Evolutionary conservation across 1,139 yeast genomes (phyloP).

Genomic region (Nakaseomyces bracarensis): DNA sequence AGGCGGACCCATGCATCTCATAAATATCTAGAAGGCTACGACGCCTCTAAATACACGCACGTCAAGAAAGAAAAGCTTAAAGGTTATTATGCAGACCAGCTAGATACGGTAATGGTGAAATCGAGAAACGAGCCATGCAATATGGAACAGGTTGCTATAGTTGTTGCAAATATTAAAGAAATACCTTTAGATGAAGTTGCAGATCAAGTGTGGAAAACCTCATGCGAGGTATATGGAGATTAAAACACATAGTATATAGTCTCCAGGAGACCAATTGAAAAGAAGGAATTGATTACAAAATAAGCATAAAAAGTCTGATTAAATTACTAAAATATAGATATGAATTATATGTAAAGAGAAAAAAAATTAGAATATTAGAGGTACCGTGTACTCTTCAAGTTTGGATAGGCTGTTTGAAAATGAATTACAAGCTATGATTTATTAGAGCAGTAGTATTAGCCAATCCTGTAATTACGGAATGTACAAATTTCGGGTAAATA

Average conservation of each 20-base stretch:
- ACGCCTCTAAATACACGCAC: slow-evolving; percentile 15
- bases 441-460: too few species aligned
- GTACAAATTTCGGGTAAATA: too few species aligned
- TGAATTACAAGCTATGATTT: too few species aligned
- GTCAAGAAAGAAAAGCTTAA: slow-evolving; percentile 27
- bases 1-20: slow-evolving; percentile 74
- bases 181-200: slow-evolving; percentile 46
- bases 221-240: slow-evolving; percentile 42
- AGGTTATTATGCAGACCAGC: slow-evolving; percentile 16
- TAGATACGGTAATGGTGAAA: slow-evolving; percentile 46
- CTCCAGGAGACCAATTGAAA: too few species aligned
- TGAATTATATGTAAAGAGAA: too few species aligned
- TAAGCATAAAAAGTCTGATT: too few species aligned
- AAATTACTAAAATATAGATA: too few species aligned
- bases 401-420: too few species aligned
- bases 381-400: too few species aligned
- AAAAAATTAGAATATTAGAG: background rate
- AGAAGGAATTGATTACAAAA: too few species aligned
- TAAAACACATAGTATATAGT: slow-evolving; percentile 4
- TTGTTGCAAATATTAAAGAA: slow-evolving; percentile 53
- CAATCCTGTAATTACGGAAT: too few species aligned
- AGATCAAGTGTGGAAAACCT: slow-evolving; percentile 56
- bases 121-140: slow-evolving; percentile 89
- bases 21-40: slow-evolving; percentile 37
- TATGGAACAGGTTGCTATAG: slow-evolving; percentile 73